These are phyloP conservation scores for Saturnispora quitensis DNA, from an alignment of 805 yeast genomes.

Conservation along the genomic window DNA sequence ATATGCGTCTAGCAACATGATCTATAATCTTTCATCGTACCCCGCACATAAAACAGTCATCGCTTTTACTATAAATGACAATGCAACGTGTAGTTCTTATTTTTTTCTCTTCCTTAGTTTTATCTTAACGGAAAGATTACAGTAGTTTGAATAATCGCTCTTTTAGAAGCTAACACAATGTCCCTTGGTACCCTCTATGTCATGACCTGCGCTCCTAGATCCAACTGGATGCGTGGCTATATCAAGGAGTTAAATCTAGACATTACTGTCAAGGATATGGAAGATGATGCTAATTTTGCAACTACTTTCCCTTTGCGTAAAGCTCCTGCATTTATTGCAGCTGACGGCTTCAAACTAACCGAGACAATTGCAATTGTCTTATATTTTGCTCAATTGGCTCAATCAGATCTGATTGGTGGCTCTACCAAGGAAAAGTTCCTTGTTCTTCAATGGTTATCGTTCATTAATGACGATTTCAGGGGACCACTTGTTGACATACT, in stretches of 20 bases:
- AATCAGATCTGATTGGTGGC: constrained; percentile 45
- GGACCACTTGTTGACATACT: not conserved
- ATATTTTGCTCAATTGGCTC: constrained; percentile 31
- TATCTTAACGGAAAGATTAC: not conserved
- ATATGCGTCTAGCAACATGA: too few relatives aligned
- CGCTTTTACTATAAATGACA: too few relatives aligned
- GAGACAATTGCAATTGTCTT: constrained; percentile 55
- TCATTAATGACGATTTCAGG: constrained; percentile 50
- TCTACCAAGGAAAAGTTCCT: constrained; percentile 49
- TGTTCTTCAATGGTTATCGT: constrained; percentile 68
- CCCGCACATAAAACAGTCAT: too few relatives aligned
- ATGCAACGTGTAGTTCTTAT: too few relatives aligned
- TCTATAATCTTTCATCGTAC: too few relatives aligned
- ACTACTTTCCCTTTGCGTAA: constrained; percentile 53
- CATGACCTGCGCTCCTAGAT: constrained; percentile 23
- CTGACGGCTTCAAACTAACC: constrained; percentile 55
- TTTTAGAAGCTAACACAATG: constrained; percentile 18
- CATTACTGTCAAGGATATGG: constrained; percentile 34
- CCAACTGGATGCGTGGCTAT: constrained; percentile 36
- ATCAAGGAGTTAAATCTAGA: constrained; percentile 49
- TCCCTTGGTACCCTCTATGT: constrained; percentile 15
- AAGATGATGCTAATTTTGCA: constrained; percentile 33
- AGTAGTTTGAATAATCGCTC: not conserved
- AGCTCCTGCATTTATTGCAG: constrained; percentile 56
- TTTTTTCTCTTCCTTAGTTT: not conserved